Base-by-base conservation (phyloP, 2,329 filamentous ascomycete genomes). In the Huntiella moniliformis region DNA sequence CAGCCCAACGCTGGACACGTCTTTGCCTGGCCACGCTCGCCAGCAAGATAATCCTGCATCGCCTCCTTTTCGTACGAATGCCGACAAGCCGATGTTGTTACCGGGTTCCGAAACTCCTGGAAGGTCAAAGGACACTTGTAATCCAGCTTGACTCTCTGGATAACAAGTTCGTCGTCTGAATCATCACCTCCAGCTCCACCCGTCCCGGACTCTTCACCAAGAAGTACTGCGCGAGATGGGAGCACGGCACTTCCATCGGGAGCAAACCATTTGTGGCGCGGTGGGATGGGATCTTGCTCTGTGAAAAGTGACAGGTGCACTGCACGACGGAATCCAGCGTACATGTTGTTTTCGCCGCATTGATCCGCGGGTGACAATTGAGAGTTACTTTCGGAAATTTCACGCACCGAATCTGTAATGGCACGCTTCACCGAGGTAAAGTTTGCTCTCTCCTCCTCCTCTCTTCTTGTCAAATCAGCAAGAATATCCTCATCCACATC, bases 81-180 rank as follows among this genome's bases (percentile, higher is more conserved):
- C 46, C 72, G 75, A 63, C 82, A 87, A 52, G 73, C 71, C 11
- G 57, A 62, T 53, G 73, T 82, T 46, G 72, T 81, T 54, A 73
- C 75, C 0, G 82, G 82, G 44, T 83, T 69, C 37, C 65, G 62
- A 63, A 84, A 77, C 38, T 70, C 64, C 44, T 65, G 64, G 52
- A 85, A 63, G 0, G 79, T 80, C 15, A 87, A 58, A 0, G 80
- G 79, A 54, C 82, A 87, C 53, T 73, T 77, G 31, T 79, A 71
- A 57, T 73, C 79, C 44, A 77, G 67, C 4, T 68, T 71, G 51
- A 77, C 74, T 42, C 72, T 67, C 22, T 73, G 69, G 28, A 87
- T 70, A 1, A 78, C 70, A 17, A 87, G 65, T 37, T 87, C 82
- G 15, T 82, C 77, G 46, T 80, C 77, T 12, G 69, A 68, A 4